Percentiles rank a stretch among this genome's conserved stretches.
phyloP scores from a whole-genome alignment of 176 grass and related monocot species.

The Zea luxurians region DNA sequence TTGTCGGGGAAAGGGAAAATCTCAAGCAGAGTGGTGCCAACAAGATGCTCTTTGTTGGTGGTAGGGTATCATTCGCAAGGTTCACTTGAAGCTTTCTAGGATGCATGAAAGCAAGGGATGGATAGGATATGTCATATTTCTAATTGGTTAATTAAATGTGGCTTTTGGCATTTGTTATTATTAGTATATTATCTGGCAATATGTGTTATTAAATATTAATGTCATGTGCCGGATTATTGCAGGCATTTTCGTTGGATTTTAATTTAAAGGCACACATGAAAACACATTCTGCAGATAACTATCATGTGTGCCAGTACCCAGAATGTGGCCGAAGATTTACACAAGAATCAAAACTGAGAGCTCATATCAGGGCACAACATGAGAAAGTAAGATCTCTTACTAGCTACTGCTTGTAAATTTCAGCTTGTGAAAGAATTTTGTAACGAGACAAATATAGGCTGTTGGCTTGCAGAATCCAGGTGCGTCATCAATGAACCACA shows the following conservation, averaged over 20 bases:
- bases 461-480: slow-evolving; percentile 46
- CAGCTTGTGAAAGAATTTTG: not conserved
- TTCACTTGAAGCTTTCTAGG: not conserved
- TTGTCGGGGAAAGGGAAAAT: not conserved
- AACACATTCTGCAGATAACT: slow-evolving; percentile 91
- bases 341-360: slow-evolving; percentile 87
- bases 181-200: not conserved
- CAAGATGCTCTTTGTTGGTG: not conserved
- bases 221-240: slow-evolving; percentile 34
- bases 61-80: not conserved
- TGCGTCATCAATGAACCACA: slow-evolving; percentile 38
- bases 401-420: not conserved
- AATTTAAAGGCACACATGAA: slow-evolving; percentile 93
- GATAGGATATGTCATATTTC: not conserved
- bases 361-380: slow-evolving; percentile 78
- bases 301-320: slow-evolving; percentile 74
- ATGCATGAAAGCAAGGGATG: too few relatives aligned
- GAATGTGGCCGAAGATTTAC: slow-evolving; percentile 89
- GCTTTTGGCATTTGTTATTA: not conserved
- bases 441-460: slow-evolving; percentile 14
- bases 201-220: slow-evolving; percentile 5
- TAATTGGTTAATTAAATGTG: not conserved
- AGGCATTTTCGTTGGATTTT: slow-evolving; percentile 98
- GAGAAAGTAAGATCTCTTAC: slow-evolving; percentile 61
- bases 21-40: not conserved